phyloP scores from a whole-genome alignment of 129 eudicot genomes.

The Smallanthus sonchifolius region DNA sequence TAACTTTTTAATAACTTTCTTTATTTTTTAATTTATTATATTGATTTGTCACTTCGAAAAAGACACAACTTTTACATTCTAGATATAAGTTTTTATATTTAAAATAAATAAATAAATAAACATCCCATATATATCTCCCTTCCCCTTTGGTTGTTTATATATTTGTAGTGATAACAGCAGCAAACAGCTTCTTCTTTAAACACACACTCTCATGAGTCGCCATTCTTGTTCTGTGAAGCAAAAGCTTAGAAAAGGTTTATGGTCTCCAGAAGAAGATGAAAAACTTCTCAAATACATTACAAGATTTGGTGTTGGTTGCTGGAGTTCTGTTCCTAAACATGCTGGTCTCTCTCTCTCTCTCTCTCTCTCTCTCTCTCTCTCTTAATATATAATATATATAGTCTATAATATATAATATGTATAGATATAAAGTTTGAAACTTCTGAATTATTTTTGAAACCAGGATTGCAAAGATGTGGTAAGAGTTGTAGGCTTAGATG shows the following conservation, averaged over 20 bases:
- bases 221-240: slow-evolving; percentile 68
- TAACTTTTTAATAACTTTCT: neutral
- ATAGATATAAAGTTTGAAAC: neutral
- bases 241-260: slow-evolving; percentile 82
- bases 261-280: slow-evolving; percentile 99
- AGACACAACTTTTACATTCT: slow-evolving; percentile 22
- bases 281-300: slow-evolving; percentile 74
- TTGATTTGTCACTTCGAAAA: slow-evolving; percentile 27
- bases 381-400: neutral
- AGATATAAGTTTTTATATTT: neutral
- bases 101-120: neutral
- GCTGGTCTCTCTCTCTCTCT: slow-evolving; percentile 47
- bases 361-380: too few relatives aligned
- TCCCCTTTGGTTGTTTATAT: slow-evolving; percentile 20
- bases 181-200: slow-evolving; percentile 30
- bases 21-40: neutral
- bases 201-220: slow-evolving; percentile 59
- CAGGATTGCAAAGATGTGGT: slow-evolving; percentile 96
- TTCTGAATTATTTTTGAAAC: slow-evolving; percentile 20
- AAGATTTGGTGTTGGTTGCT: slow-evolving; percentile 86
- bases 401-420: neutral
- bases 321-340: slow-evolving; percentile 93
- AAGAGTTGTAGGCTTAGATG: slow-evolving; percentile 95
- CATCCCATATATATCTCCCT: slow-evolving; percentile 5
- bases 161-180: slow-evolving; percentile 33